Evolutionary conservation across 2,329 filamentous ascomycete genomes (phyloP).

Genomic region (Claviceps sp.): DNA sequence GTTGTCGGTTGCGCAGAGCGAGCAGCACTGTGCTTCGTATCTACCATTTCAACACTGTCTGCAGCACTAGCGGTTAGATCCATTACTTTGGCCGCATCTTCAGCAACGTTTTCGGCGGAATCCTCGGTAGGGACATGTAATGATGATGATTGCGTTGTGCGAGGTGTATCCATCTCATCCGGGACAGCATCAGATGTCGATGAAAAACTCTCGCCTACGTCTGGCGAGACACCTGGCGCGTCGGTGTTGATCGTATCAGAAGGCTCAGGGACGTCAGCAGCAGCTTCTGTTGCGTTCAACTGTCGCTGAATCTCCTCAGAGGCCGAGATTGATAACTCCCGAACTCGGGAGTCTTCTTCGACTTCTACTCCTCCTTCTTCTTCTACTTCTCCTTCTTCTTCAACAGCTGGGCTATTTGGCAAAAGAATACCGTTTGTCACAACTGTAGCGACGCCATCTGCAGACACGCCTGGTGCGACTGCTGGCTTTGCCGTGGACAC

Average conservation of each 20-base stretch:
- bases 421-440: neutral
- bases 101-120: neutral
- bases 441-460: neutral
- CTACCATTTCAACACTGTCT: neutral
- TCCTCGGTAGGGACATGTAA: neutral
- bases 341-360: neutral
- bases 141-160: neutral
- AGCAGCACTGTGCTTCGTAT: neutral
- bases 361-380: too few species aligned
- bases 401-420: neutral
- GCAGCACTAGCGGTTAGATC: neutral
- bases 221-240: neutral
- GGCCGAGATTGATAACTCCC: neutral
- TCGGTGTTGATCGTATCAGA: neutral
- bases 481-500: neutral
- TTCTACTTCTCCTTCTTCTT: too few species aligned
- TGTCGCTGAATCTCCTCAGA: neutral
- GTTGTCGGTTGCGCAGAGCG: neutral
- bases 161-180: neutral
- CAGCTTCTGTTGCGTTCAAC: neutral
- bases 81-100: neutral
- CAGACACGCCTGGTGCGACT: neutral
- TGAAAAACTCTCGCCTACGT: neutral
- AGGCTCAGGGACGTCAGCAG: neutral
- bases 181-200: neutral